These are phyloP conservation scores for Antitrichia curtipendula DNA, from an alignment of 225 moss, liverwort and hornwort species.

Conservation along the genomic window DNA sequence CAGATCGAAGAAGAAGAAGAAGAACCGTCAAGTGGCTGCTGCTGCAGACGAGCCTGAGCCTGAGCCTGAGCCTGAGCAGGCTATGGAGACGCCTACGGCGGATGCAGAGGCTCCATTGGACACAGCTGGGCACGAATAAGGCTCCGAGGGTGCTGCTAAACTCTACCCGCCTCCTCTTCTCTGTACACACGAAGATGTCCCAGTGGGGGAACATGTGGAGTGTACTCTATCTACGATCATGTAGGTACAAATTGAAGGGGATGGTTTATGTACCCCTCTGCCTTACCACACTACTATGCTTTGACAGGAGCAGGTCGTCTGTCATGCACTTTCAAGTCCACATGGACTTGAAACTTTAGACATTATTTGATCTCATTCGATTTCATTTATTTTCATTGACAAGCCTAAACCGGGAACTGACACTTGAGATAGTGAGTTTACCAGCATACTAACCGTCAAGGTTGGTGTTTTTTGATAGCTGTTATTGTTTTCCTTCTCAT, in stretches of 20 bases:
- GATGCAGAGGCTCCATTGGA: not conserved
- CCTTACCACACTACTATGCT: not conserved
- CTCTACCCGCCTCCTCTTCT: not conserved
- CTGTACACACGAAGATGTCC: not conserved
- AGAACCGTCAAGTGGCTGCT: not conserved
- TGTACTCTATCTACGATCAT: not conserved
- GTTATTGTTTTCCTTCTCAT: not conserved
- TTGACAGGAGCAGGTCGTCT: not conserved
- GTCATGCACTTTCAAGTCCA: not conserved
- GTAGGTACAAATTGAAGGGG: not conserved
- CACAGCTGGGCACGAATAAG: constrained; percentile 15
- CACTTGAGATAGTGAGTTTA: not conserved
- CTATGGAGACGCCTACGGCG: not conserved
- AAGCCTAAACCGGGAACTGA: not conserved
- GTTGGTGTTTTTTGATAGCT: not conserved
- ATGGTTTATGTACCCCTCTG: not conserved
- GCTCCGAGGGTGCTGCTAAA: not conserved
- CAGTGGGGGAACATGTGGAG: not conserved
- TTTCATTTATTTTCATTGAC: not conserved
- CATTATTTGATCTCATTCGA: not conserved
- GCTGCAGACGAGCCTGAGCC: not conserved
- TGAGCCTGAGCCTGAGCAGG: not conserved
- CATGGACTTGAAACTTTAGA: not conserved
- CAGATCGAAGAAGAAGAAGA: constrained; percentile 21
- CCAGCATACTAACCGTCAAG: not conserved